Base-by-base conservation (phyloP, 768 basidiomycete genomes). In the Tricholoma hemisulphureum region DNA sequence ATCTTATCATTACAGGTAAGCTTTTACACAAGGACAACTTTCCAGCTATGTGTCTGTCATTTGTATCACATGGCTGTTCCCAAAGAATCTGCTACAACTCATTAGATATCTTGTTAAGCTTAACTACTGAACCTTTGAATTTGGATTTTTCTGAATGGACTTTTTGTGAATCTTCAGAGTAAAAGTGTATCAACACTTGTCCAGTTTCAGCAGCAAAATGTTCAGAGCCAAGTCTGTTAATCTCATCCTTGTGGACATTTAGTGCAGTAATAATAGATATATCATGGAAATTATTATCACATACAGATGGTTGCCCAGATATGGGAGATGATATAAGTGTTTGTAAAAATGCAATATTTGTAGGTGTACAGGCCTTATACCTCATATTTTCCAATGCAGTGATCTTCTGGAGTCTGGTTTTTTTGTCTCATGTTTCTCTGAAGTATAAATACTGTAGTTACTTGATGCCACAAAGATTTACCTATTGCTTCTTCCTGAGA, bases 321-420 rank as follows among this genome's bases (percentile, higher is more conserved):
- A 20, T 7, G 0, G 39, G 39, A 14, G 68, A 60, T 7, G 68
- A 57, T 4, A 75, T 57, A 16, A 65, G 13, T 6, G 65, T 65
- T 7, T 60, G 23, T 2, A 80, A 58, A 57, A 78, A 76, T 2
- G n/a, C 41, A 11, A 80, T 55, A 57, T 81, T 77, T 20, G 63
- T 69, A 1, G 18, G 3, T 1, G 75, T 78, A 60, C 78, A 80
- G 0, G 70, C 63, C n/a, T 67, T 69, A 56, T 76, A 80, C 23
- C 74, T 39, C 77, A 78, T 73, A 60, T 78, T 76, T 26, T 69
- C 68, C 0, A 79, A 51, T 0, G 70, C 69, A 1, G 51, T 65
- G 29, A 45, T 45, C 43, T 45, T 45, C 43, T 23, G 20, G 23
- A 11, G 43, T 45, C 11, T 45, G 43, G 1, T 11, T 24, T 45